These are phyloP conservation scores for Podaxis sp. DNA, from an alignment of 768 basidiomycete species.

Conservation along the genomic window DNA sequence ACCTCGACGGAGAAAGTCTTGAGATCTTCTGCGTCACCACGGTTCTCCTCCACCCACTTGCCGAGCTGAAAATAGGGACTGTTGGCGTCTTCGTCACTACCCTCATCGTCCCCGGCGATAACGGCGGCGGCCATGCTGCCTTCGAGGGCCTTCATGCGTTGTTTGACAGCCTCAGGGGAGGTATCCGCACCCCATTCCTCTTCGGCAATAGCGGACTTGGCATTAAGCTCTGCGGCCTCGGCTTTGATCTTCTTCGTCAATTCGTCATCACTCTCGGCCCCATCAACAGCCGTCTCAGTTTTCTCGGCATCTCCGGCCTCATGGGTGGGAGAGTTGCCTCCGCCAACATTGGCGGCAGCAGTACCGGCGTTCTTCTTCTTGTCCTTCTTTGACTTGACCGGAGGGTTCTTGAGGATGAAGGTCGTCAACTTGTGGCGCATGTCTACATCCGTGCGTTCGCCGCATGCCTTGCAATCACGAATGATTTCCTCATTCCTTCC, in stretches of 20 bases:
- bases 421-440: slow-evolving; percentile 97
- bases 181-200: slow-evolving; percentile 95
- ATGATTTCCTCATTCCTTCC: slow-evolving; percentile 82
- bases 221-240: slow-evolving; percentile 74
- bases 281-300: slow-evolving; percentile 40
- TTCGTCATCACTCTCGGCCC: slow-evolving; percentile 81
- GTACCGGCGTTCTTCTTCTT: slow-evolving; percentile 55
- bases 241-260: slow-evolving; percentile 89
- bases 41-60: slow-evolving; percentile 78
- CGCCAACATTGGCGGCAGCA: slow-evolving; percentile 42
- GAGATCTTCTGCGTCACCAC: slow-evolving; percentile 38
- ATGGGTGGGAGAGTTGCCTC: slow-evolving; percentile 31
- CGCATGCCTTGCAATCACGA: slow-evolving; percentile 98
- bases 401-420: slow-evolving; percentile 97
- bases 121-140: slow-evolving; percentile 47
- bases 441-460: slow-evolving; percentile 85
- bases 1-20: slow-evolving; percentile 61
- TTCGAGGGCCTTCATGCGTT: slow-evolving; percentile 72
- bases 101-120: slow-evolving; percentile 78
- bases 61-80: slow-evolving; percentile 85
- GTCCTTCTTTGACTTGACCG: slow-evolving; percentile 78
- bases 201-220: slow-evolving; percentile 52
- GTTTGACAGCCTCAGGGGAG: slow-evolving; percentile 82
- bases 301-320: slow-evolving; percentile 29
- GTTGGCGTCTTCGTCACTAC: slow-evolving; percentile 81